Conservation (phyloP, 2,329 filamentous ascomycete genomes). For the Aureobasidium sp. region DNA sequence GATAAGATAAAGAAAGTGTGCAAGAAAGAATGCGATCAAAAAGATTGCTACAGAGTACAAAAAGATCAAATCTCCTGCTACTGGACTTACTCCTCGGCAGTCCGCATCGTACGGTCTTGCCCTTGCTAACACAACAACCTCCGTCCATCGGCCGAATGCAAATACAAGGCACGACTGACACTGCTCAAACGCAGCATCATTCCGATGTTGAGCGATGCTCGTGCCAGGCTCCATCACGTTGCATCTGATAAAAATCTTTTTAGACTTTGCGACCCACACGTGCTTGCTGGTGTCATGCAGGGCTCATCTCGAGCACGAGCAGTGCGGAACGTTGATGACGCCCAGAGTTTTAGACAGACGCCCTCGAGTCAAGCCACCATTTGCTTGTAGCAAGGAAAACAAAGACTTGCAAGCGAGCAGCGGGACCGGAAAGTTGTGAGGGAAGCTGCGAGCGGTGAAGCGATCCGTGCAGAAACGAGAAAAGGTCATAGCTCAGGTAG, state of each 20-base stretch:
- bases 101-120: background rate
- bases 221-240: background rate
- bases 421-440: background rate
- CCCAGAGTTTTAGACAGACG: background rate
- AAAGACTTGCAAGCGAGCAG: background rate
- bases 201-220: background rate
- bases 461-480: background rate
- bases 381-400: background rate
- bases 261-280: background rate
- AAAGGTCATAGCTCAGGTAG: background rate
- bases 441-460: background rate
- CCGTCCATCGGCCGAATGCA: background rate
- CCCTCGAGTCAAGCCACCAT: background rate
- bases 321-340: background rate
- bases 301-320: background rate
- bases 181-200: background rate
- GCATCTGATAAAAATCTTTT: conserved; percentile 1
- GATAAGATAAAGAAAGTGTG: conserved; percentile 4
- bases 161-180: background rate
- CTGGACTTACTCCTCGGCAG: background rate
- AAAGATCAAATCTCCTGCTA: background rate
- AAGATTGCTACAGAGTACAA: background rate
- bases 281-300: background rate
- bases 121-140: background rate
- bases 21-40: background rate